A percentile compares a stretch with the other conserved stretches of the same genome.
Conservation (phyloP, 1,139 yeast genomes). For the Chernovozyma aurita region DNA sequence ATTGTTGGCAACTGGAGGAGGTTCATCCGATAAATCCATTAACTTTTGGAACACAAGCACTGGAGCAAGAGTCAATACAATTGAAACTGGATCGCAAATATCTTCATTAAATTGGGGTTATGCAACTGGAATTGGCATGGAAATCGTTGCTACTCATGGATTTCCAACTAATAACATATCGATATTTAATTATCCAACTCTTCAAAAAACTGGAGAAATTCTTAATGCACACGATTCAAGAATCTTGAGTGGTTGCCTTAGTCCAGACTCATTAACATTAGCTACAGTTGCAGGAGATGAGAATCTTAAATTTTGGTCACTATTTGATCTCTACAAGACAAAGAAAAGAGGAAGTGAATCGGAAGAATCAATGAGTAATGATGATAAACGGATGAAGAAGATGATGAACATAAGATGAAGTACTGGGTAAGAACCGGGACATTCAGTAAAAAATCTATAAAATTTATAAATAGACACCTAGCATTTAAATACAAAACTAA, state of each 20-base stretch:
- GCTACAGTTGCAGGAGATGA: slow-evolving; percentile 98
- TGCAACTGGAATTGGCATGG: slow-evolving; percentile 66
- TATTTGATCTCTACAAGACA: slow-evolving; percentile 60
- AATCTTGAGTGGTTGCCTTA: slow-evolving; percentile 74
- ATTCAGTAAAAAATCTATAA: too few species aligned
- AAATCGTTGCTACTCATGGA: slow-evolving; percentile 92
- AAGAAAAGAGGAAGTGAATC: slow-evolving; percentile 17
- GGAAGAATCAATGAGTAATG: slow-evolving; percentile 16
- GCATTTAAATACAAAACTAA: too few species aligned
- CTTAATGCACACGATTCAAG: slow-evolving; percentile 86
- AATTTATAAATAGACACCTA: too few species aligned
- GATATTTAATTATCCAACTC: slow-evolving; percentile 80
- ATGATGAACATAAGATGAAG: slow-evolving; percentile 22
- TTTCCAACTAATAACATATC: slow-evolving; percentile 84
- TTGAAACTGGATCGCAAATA: slow-evolving; percentile 92
- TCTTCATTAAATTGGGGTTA: slow-evolving; percentile 91
- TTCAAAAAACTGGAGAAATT: slow-evolving; percentile 87
- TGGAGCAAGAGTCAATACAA: slow-evolving; percentile 80
- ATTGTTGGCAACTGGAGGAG: slow-evolving; percentile 93
- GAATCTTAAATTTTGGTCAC: slow-evolving; percentile 90
- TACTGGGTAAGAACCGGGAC: too few species aligned
- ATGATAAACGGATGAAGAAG: slow-evolving; percentile 20
- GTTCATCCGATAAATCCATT: slow-evolving; percentile 82
- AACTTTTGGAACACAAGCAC: slow-evolving; percentile 95
- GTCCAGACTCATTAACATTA: slow-evolving; percentile 85